Base-by-base conservation (phyloP, 1,139 yeast species). In the Sugiyamaella sp. region DNA sequence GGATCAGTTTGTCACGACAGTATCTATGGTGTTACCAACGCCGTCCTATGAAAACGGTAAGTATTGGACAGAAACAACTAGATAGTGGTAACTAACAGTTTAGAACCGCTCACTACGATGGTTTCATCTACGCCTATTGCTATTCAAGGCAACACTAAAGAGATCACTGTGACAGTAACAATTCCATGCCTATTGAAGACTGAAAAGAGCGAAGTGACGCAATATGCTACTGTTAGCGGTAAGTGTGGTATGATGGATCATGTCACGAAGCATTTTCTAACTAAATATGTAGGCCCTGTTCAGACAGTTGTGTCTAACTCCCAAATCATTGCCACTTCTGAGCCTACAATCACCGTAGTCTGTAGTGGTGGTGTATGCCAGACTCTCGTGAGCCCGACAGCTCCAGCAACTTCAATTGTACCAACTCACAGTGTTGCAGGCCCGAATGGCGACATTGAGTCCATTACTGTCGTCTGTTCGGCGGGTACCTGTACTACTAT, bases 161-260 rank as follows among this genome's bases (percentile, higher is more conserved):
- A 38, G 6, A 39, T 61, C 12, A 57, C 63, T 1, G 47, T 61
- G 20, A 55, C 63, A 2, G 63, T 63, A 0, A 59, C 66, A 14
- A 46, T 63, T 12, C 66, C 66, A 8, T 62, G 65, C 44, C 59
- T 59, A 29, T 47, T 21, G 12, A 17, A 25, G 22, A 24, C 60
- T 4, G 35, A 46, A 25, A 22, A 6, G 5, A 41, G 21, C n/a
- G 45, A 41, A 21, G 42, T 52, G 16, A 54, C 59, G 2, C 21
- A 54, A 3, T 25, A 47, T 25, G 37, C 40, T 6, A 49, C 53
- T 8, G 41, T 33, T 8, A 44, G 33, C 22, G 48, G 48, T 44
- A 35, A 44, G 48, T 44, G 37, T 14, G 4, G 10, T 12, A 33
- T 16, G 1, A 14, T 10, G 12, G 40, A 9, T 10, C 19, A 20